A percentile compares a stretch with the other conserved stretches of the same genome.
Evolutionary conservation across 179 eudicot genomes (phyloP).

Genomic region (Camellia oleifera): DNA sequence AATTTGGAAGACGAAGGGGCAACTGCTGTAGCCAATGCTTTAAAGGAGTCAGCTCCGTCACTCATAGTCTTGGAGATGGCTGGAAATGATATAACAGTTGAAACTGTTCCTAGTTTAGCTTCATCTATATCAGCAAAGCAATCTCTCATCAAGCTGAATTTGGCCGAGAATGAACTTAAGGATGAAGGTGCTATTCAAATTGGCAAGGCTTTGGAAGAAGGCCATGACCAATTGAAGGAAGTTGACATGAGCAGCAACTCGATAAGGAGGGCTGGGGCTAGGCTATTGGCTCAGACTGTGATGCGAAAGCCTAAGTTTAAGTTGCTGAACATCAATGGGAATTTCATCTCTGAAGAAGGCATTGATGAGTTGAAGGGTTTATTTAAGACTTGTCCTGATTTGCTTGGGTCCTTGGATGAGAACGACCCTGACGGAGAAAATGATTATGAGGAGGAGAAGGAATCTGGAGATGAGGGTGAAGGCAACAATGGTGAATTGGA

Average conservation of each 20-base stretch:
- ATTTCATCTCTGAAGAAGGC: constrained; percentile 53
- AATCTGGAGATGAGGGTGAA: constrained; percentile 16
- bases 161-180: constrained; percentile 54
- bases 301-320: constrained; percentile 37
- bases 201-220: constrained; percentile 46
- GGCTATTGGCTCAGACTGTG: constrained; percentile 46
- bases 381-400: constrained; percentile 33
- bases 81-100: constrained; percentile 49
- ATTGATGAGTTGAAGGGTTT: constrained; percentile 45
- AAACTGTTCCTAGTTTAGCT: constrained; percentile 43
- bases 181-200: constrained; percentile 48
- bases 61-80: constrained; percentile 51
- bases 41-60: constrained; percentile 37
- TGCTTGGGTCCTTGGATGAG: constrained; percentile 56
- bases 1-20: constrained; percentile 54
- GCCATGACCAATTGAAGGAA: constrained; percentile 38
- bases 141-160: constrained; percentile 32
- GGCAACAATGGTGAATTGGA: constrained; percentile 34
- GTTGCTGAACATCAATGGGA: constrained; percentile 45
- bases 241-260: constrained; percentile 44
- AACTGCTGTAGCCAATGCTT: constrained; percentile 34
- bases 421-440: constrained; percentile 57
- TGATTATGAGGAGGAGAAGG: constrained; percentile 28
- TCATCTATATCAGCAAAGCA: constrained; percentile 35
- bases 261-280: constrained; percentile 52